Evolutionary conservation across 805 yeast genomes (phyloP).

Genomic region (Yarrowia yakushimensis): DNA sequence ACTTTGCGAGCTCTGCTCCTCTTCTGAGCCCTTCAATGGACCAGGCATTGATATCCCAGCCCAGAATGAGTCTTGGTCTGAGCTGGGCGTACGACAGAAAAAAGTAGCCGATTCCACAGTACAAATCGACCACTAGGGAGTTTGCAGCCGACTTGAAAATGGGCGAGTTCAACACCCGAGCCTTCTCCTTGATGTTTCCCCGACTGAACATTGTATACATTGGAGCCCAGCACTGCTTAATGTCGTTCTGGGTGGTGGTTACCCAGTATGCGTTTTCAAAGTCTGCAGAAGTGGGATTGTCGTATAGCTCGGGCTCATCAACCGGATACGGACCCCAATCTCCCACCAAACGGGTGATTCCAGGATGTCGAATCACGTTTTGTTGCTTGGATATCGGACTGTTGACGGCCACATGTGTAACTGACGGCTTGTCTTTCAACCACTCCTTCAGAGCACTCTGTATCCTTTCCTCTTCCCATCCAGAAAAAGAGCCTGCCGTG

Average conservation of each 20-base stretch:
- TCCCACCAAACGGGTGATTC: constrained; percentile 56
- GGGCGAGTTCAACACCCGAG: constrained; percentile 47
- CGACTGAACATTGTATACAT: constrained; percentile 80
- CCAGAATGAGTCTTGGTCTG: constrained; percentile 52
- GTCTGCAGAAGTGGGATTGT: constrained; percentile 44
- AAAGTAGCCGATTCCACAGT: constrained; percentile 85
- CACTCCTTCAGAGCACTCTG: background rate
- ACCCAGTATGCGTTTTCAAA: constrained; percentile 68
- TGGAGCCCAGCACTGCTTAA: constrained; percentile 81
- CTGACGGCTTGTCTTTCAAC: constrained; percentile 3
- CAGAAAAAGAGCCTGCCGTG: constrained; percentile 44
- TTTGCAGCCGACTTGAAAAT: constrained; percentile 33
- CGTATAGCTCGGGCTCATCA: constrained; percentile 23
- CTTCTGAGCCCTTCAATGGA: constrained; percentile 65
- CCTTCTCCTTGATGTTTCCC: constrained; percentile 80
- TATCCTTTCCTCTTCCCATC: background rate
- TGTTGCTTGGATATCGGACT: constrained; percentile 51
- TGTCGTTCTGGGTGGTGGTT: constrained; percentile 63
- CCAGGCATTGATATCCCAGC: constrained; percentile 89
- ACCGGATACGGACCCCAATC: constrained; percentile 49
- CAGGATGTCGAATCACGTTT: constrained; percentile 37
- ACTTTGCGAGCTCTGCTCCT: constrained; percentile 50
- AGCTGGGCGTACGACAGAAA: constrained; percentile 60
- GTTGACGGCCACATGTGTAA: constrained; percentile 67
- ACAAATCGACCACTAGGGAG: constrained; percentile 60